Evolutionary conservation across 768 basidiomycete species (phyloP), one percentile per base, ranked within the genome.

Genomic region (Boletellus ananas): DNA sequence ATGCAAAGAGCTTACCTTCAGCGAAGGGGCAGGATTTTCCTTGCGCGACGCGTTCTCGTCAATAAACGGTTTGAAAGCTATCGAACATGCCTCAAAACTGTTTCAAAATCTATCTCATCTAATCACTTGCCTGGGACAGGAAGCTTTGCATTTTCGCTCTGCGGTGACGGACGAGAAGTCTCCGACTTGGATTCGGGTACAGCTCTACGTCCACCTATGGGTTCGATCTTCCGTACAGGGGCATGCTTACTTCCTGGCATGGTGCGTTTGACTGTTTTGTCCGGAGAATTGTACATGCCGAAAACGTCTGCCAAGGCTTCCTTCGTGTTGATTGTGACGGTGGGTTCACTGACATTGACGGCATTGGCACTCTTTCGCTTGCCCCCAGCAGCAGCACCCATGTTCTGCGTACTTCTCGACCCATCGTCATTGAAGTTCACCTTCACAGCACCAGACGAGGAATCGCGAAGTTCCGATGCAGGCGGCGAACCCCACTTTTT

Each of bases 291-390:
- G 65, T 94, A 98, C 87, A 98, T 93, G 45, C 85, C 87, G 70
- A 94, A 93, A 36, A 98, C 92, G 62, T 97, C 93, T 12, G 83
- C 88, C 31, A 96, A 76, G 4, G 96, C 96, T 55, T 92, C 90
- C 66, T 93, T 94, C 25, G 96, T 99, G 65, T 96, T 96, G 59
- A 98, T 92, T 1, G 96, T 99, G 6, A 98, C 85, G 0, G 90
- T 92, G 4, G 90, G 88, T 65, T 92, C 90, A 14, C 72, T 74
- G 14, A 68, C 76, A 25, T 67, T 70, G 50, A 72, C 63, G 35
- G 73, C 63, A 16, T 36, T 58, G 29, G 77, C 57, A 52, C 75
- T 78, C 69, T 73, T 79, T 47, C 80, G 71, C 23, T 71, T 72
- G 45, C 63, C 58, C 16, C 60, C 58, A 0, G 55, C 47, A n/a